Evolutionary conservation across 768 basidiomycete genomes (phyloP), one percentile per base, ranked within the genome.

Genomic region (Asterophora parasitica): DNA sequence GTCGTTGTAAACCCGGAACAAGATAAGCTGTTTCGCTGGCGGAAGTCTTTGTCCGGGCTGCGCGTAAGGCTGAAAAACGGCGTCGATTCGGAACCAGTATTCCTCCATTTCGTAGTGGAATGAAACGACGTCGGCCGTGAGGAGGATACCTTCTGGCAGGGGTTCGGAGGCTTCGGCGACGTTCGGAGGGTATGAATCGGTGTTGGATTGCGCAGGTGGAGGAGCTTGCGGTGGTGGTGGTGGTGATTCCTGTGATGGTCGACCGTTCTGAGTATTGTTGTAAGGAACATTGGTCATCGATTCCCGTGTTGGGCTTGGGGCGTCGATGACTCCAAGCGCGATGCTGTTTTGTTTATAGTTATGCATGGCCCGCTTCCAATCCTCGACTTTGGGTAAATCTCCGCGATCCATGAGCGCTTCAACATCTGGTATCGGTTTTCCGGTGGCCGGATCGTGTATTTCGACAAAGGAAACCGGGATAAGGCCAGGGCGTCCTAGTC

Each of bases 391-490:
- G 19, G 96, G 96, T 15, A 99, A 77, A 50, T 85, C 86, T 15
- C 92, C 93, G 11, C 79, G 77, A 58, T 92, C 87, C 65, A 97
- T 92, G 47, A 96, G 78, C 6, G 75, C 72, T 19, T 79, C 75
- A 4, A 94, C 75, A 53, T 96, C 87, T 12, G 75, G 69, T 55
- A 98, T 74, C 20, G 92, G 75, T 50, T 80, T 75, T 33, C 87
- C 90, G 19, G 96, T 92, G 8, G 80, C 71, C 15, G 94, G 94
- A 65, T 99, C 94, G 49, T 92, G 88, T 40, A 98, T 87, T 67
- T 98, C 87, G 57, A 99, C 95, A 64, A 98, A 98, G 1, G 95
- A 83, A 43, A 92, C 94, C 5, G 96, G 96, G 49, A 99, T 98
- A 48, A 99, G 78, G 42, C 96, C 96, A 0, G 96, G 96, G 45